Evolutionary conservation across 1,284 basidiomycete genomes (phyloP), one percentile per base, ranked within the genome.

Genomic region (Fereydounia khargensis): DNA sequence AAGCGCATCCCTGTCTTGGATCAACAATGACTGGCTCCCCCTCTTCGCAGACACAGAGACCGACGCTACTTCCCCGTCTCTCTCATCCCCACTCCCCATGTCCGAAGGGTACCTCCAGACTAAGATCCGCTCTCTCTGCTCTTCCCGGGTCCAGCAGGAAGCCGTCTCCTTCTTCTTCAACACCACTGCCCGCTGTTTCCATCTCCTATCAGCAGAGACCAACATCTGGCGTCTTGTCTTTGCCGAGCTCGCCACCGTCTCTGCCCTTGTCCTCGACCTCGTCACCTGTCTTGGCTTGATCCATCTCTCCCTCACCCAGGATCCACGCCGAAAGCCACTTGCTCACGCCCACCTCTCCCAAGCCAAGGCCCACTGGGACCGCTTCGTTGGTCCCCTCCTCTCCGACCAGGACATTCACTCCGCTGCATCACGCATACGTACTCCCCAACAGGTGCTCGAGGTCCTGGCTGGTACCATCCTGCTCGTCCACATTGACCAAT

Each of bases 131-230:
- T 20, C 33, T 19, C 42, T 44, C 16, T 50, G 47, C 22, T 39
- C 34, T 6, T 40, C 47, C 13, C 36, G 38, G 8, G 23, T 48
- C 14, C 47, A 48, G 36, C 47, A 42, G 24, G 47, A 48, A 20
- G 39, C 39, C 9, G 40, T 48, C 3, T 48, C 47, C 10, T 48
- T 42, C 47, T 48, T 54, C 40, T 54, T 54, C 51, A 54, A 54
- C 32, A 31, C 37, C n/a, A 47, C 47, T 14, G 51, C 42, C 18
- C 40, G 47, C 17, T 42, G 44, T 34, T 54, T 54, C 21, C 51
- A 54, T 25, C 39, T 54, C 20, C 39, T 54, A 16, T 39, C 51
- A 8, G 39, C 51, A 17, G 44, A 47, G 21, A 42, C 46, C 13
- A 54, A 47, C 28, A 35, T 41, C 4, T 49, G 51, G 51, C 28